These are phyloP conservation scores for Escovopsis sp. DNA, from an alignment of 2,329 filamentous ascomycete genomes.

Conservation along the genomic window DNA sequence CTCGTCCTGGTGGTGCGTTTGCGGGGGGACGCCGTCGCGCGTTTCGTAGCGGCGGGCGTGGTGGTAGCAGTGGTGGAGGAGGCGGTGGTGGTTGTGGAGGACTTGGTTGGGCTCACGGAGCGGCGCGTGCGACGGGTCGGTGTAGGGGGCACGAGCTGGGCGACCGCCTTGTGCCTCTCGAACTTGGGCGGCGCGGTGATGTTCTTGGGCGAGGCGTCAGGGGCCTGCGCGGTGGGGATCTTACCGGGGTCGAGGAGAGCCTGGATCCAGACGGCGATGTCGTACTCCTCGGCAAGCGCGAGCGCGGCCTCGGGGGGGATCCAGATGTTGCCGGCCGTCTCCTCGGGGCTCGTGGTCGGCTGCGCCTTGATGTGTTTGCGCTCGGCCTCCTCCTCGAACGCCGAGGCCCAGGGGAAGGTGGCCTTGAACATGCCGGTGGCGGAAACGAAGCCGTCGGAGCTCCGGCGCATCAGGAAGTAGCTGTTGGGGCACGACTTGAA, in stretches of 20 bases:
- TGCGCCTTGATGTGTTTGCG: conserved; percentile 75
- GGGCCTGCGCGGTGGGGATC: conserved; percentile 44
- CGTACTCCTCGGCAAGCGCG: conserved; percentile 71
- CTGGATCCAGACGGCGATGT: conserved; percentile 71
- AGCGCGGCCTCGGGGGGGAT: conserved; percentile 74
- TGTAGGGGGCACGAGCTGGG: conserved; percentile 32
- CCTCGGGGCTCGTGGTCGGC: conserved; percentile 67
- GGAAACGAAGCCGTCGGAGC: conserved; percentile 69
- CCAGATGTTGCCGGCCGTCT: conserved; percentile 95
- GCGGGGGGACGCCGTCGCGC: conserved; percentile 34
- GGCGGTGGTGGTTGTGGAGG: conserved; percentile 5
- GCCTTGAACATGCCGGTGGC: conserved; percentile 90
- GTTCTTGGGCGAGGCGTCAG: conserved; percentile 54
- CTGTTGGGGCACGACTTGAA: conserved; percentile 80
- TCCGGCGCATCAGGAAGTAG: conserved; percentile 93
- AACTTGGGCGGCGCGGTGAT: conserved; percentile 75
- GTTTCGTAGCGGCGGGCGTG: conserved; percentile 14
- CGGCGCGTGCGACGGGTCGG: conserved; percentile 34
- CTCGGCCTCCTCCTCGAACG: conserved; percentile 58
- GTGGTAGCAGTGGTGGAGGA: too few species aligned
- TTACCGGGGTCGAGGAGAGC: conserved; percentile 83
- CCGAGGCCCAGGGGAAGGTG: conserved; percentile 64
- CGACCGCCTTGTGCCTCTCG: conserved; percentile 34
- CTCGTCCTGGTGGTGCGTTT: conserved; percentile 35
- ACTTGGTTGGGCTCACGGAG: conserved; percentile 42